Conservation (phyloP, 2,329 filamentous ascomycete genomes). For the Lecanosticta acicola region DNA sequence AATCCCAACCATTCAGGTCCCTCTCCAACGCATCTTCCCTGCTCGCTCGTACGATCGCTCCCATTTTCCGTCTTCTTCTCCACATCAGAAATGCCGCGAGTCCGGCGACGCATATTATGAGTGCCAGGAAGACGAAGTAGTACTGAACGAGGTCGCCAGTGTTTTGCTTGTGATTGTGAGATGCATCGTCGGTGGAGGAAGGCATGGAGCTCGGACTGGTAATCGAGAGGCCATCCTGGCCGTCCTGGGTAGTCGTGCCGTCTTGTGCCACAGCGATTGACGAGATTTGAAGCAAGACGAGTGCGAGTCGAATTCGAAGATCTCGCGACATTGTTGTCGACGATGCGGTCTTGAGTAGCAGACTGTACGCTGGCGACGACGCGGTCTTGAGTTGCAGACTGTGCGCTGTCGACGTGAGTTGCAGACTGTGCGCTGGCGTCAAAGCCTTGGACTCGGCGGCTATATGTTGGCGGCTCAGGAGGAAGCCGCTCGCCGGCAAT, state of each 20-base stretch:
- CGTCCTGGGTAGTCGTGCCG: not conserved
- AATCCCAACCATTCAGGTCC: slow-evolving; percentile 14
- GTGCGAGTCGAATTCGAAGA: not conserved
- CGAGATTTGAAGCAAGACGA: not conserved
- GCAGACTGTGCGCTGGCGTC: not conserved
- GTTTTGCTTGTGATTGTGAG: not conserved
- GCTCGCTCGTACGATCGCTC: slow-evolving; percentile 7
- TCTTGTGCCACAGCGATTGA: not conserved
- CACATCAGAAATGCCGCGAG: slow-evolving; percentile 43
- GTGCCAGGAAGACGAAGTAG: slow-evolving; percentile 54
- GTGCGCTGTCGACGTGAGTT: not conserved
- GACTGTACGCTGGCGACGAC: not conserved
- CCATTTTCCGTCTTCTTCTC: slow-evolving; percentile 36
- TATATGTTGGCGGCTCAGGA: not conserved
- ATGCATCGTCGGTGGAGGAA: not conserved
- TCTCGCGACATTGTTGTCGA: not conserved
- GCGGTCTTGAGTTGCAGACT: not conserved
- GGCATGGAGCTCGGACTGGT: no score
- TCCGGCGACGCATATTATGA: slow-evolving; percentile 45
- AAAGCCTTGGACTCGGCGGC: no score
- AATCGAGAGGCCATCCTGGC: not conserved
- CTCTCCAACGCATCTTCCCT: slow-evolving; percentile 12
- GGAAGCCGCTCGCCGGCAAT: not conserved
- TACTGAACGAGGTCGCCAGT: slow-evolving; percentile 38
- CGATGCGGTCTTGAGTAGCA: not conserved